A percentile compares a stretch with the other conserved stretches of the same genome.
Evolutionary conservation across 805 yeast species (phyloP).

Genomic region (Komagataella kurtzmanii): DNA sequence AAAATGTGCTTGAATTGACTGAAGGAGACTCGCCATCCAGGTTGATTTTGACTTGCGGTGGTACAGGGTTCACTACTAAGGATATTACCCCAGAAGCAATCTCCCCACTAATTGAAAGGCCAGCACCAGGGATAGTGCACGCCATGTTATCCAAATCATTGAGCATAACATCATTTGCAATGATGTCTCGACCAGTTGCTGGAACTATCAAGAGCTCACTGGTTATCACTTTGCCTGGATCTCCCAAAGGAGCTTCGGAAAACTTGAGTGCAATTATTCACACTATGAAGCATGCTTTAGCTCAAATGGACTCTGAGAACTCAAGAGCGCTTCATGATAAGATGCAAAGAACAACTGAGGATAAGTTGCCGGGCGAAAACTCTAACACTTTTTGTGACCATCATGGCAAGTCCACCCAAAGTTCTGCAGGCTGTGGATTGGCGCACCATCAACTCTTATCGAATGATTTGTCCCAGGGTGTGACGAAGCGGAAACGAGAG

Average conservation of each 20-base stretch:
- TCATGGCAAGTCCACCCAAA: conserved; percentile 10
- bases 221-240: conserved; percentile 37
- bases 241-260: conserved; percentile 34
- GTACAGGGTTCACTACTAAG: conserved; percentile 33
- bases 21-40: conserved; percentile 7
- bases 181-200: conserved; percentile 35
- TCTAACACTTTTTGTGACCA: conserved; percentile 1
- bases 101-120: conserved; percentile 23
- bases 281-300: conserved; percentile 29
- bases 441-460: conserved; percentile 23
- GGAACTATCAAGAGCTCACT: conserved; percentile 25
- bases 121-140: conserved; percentile 36
- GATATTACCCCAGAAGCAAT: conserved; percentile 42
- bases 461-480: conserved; percentile 21
- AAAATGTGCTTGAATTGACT: conserved; percentile 14
- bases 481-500: conserved; percentile 25
- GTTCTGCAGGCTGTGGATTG: conserved; percentile 14
- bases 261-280: conserved; percentile 23
- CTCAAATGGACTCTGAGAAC: conserved; percentile 19
- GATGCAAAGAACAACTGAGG: conserved; percentile 12
- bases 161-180: conserved; percentile 31
- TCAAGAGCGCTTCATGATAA: conserved; percentile 26
- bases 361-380: conserved; percentile 10
- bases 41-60: conserved; percentile 34
- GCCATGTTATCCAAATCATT: conserved; percentile 30